Percentiles rank a stretch among this genome's conserved stretches.
Conservation (phyloP, 805 yeast genomes). For the Zygosaccharomyces rouxii region DNA sequence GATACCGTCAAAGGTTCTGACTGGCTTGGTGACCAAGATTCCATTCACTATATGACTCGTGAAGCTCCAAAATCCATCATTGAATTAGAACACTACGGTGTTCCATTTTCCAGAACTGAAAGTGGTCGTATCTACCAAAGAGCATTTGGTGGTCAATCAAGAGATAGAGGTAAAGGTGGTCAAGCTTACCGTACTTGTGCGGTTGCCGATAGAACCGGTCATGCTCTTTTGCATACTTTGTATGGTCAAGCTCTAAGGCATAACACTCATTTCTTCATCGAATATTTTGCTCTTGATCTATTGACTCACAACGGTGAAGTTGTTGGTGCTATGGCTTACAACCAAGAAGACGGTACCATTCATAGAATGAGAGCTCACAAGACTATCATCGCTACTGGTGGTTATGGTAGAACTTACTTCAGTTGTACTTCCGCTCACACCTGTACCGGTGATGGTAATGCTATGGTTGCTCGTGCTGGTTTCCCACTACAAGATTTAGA, state of each 20-base stretch:
- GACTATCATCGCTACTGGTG: constrained; percentile 97
- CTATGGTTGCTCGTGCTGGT: constrained; percentile 98
- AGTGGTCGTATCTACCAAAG: constrained; percentile 97
- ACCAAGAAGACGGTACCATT: constrained; percentile 97
- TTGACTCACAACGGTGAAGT: constrained; percentile 93
- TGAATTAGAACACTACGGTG: constrained; percentile 97
- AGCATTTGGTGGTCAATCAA: constrained; percentile 98
- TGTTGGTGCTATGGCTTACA: constrained; percentile 95
- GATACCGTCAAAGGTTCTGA: constrained; percentile 99
- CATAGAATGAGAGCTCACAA: constrained; percentile 97
- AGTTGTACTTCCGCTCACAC: constrained; percentile 99
- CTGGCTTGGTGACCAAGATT: constrained; percentile 99
- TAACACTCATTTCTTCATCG: constrained; percentile 97
- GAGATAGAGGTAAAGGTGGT: constrained; percentile 95
- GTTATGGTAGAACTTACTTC: constrained; percentile 97
- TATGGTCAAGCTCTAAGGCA: constrained; percentile 96
- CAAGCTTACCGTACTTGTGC: constrained; percentile 99
- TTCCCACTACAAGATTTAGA: constrained; percentile 96
- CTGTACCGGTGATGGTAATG: constrained; percentile 98
- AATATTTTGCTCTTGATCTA: constrained; percentile 91
- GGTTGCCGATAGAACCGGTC: constrained; percentile 99
- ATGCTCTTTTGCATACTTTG: constrained; percentile 89
- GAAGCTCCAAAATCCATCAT: constrained; percentile 95
- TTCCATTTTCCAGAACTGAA: constrained; percentile 95
- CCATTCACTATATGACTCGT: constrained; percentile 97